phyloP scores from a whole-genome alignment of 257 asterid species.

The Solanum lycopersicoides region DNA sequence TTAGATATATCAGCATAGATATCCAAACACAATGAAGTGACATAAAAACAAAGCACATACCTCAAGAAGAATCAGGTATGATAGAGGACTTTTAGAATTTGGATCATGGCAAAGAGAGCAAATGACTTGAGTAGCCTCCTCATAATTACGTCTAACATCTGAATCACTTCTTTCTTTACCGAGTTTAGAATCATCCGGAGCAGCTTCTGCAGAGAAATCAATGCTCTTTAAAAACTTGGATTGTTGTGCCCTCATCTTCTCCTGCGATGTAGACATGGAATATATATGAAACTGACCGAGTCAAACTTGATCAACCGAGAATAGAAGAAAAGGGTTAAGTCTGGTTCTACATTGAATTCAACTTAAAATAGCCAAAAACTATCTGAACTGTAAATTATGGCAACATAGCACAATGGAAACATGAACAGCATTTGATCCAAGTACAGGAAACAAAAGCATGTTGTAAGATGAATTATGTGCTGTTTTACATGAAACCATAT shows the following conservation, averaged over 20 bases:
- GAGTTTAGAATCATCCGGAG: conserved; percentile 38
- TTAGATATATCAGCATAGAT: not conserved
- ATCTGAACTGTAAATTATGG: not conserved
- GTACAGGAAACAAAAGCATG: not conserved
- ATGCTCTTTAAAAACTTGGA: conserved; percentile 75
- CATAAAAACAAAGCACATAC: conserved; percentile 20
- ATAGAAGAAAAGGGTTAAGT: not conserved
- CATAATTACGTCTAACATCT: conserved; percentile 25
- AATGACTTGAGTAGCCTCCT: conserved; percentile 47
- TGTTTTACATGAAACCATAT: not conserved
- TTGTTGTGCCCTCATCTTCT: conserved; percentile 84
- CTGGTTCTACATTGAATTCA: not conserved
- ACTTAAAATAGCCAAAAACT: not conserved
- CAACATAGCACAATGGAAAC: not conserved
- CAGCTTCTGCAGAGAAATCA: conserved; percentile 46
- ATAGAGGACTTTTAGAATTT: conserved; percentile 62
- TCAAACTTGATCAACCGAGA: not conserved
- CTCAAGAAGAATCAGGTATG: conserved; percentile 91
- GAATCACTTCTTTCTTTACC: conserved; percentile 36
- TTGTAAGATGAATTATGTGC: not conserved
- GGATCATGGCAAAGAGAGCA: conserved; percentile 94
- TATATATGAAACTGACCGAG: not conserved
- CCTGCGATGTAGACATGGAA: conserved; percentile 37
- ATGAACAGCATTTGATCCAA: not conserved
- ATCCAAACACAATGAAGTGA: not conserved